These are phyloP conservation scores for Teratosphaeria nubilosa DNA, from an alignment of 2,329 filamentous ascomycete genomes.

Conservation along the genomic window DNA sequence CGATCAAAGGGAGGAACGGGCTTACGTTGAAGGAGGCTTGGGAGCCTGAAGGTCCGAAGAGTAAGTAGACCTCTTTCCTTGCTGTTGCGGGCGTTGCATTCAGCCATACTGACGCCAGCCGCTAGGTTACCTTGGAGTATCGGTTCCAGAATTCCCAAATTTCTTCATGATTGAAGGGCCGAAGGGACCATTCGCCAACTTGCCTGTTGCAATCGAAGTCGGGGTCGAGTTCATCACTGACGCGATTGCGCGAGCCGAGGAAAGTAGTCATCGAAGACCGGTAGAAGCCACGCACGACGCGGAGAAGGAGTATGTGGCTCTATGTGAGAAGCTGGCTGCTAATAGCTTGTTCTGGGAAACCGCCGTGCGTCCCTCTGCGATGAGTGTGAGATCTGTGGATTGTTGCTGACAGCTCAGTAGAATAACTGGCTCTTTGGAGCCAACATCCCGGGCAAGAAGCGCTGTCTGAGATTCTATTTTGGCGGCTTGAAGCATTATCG, in stretches of 20 bases:
- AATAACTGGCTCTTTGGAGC: slow-evolving; percentile 23
- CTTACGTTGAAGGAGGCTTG: slow-evolving; percentile 25
- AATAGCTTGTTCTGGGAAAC: slow-evolving; percentile 19
- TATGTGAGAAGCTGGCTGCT: slow-evolving; percentile 16
- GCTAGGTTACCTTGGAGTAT: slow-evolving; percentile 29
- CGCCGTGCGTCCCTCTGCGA: slow-evolving; percentile 3
- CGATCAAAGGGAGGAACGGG: slow-evolving; percentile 21
- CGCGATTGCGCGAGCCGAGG: slow-evolving; percentile 11
- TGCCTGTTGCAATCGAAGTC: slow-evolving; percentile 27
- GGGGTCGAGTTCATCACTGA: slow-evolving; percentile 25
- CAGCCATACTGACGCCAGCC: slow-evolving; percentile 5
- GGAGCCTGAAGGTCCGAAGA: slow-evolving; percentile 20
- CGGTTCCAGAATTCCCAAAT: slow-evolving; percentile 33
- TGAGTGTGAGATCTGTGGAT: neutral
- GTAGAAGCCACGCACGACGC: slow-evolving; percentile 21
- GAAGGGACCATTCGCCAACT: slow-evolving; percentile 30
- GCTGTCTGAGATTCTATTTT: slow-evolving; percentile 16
- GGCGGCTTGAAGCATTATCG: slow-evolving; percentile 16
- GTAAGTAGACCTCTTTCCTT: slow-evolving; percentile 2
- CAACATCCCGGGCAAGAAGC: slow-evolving; percentile 19
- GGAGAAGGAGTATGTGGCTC: slow-evolving; percentile 18
- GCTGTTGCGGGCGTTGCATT: neutral
- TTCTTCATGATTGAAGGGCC: slow-evolving; percentile 35
- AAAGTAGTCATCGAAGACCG: neutral
- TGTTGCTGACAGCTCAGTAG: neutral